phyloP scores from a whole-genome alignment of 2,329 filamentous ascomycete genomes.

The Trichophyton mentagrophytes region DNA sequence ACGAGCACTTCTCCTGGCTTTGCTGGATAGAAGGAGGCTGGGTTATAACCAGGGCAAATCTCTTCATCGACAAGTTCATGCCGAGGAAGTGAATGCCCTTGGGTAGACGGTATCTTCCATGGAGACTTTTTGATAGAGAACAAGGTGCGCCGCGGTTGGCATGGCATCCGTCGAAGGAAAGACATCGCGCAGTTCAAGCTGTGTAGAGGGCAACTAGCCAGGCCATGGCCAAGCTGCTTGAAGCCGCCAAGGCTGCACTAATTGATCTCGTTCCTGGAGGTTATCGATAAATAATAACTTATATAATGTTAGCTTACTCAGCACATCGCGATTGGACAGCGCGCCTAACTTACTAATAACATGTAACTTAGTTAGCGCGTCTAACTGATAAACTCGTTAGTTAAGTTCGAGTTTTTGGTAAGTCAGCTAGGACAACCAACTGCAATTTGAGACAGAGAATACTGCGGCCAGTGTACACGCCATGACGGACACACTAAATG shows the following conservation, averaged over 20 bases:
- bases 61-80: slow-evolving; percentile 10
- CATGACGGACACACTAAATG: background rate
- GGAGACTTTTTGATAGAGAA: background rate
- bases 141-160: background rate
- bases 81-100: background rate
- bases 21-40: slow-evolving; percentile 14
- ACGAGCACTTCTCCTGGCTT: slow-evolving; percentile 12
- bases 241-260: too few relatives aligned
- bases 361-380: too few relatives aligned
- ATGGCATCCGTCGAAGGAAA: background rate
- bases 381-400: too few relatives aligned
- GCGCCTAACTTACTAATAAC: too few relatives aligned
- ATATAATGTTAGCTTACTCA: too few relatives aligned
- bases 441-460: background rate
- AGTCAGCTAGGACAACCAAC: too few relatives aligned
- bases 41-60: slow-evolving; percentile 6
- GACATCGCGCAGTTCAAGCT: background rate
- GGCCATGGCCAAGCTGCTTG: too few relatives aligned
- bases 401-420: too few relatives aligned
- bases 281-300: too few relatives aligned
- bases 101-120: slow-evolving; percentile 3
- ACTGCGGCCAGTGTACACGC: background rate
- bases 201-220: background rate
- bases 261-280: too few relatives aligned
- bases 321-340: too few relatives aligned